Base-by-base conservation (phyloP, 202 grass and related monocot species). In the Musa balbisiana region DNA sequence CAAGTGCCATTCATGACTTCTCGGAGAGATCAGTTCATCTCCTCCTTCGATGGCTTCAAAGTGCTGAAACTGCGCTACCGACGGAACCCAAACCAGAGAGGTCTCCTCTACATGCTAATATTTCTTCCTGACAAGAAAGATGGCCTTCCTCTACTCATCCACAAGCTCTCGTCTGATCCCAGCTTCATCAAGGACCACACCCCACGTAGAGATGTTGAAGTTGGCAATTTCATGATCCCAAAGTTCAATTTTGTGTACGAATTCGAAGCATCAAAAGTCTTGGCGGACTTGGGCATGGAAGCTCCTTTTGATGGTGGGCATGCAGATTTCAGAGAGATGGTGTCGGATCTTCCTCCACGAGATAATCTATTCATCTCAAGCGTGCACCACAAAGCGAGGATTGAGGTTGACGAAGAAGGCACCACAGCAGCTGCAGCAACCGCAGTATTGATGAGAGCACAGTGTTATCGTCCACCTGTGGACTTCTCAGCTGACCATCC, bases 351-450 rank as follows among this genome's bases (percentile, higher is more conserved):
- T 55, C 2, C 78, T 66, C 11, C 16, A 52, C 10, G 23, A 71
- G 51, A 21, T 75, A 53, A 0, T 9, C 1, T 64, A 75, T 0
- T 53, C 24, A 66, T 9, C 53, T 74, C 51, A 74, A 17, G 49
- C 82, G 78, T 75, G 23, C 11, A 22, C 54, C 75, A 82, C 69
- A 71, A 10, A 53, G 72, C 63, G 53, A 64, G 23, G 11, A 71
- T 82, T 49, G 84, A 86, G 62, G 74, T 82, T 43, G 53, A 86
- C 10, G 79, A 86, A 65, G 84, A 63, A 62, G 84, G 75, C 59
- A 86, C 75, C 10, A 60, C 15, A 3, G 79, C 74, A 10, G 79
- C 71, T 0, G 83, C 60, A 9, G 6, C 52, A 11, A 73, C 4
- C 5, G 50, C 27, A 3, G 0, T 1, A 1, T 0, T 0, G 19